Base-by-base conservation (phyloP, 192 early-diverging fungal species). In the Piromyces finnis region DNA sequence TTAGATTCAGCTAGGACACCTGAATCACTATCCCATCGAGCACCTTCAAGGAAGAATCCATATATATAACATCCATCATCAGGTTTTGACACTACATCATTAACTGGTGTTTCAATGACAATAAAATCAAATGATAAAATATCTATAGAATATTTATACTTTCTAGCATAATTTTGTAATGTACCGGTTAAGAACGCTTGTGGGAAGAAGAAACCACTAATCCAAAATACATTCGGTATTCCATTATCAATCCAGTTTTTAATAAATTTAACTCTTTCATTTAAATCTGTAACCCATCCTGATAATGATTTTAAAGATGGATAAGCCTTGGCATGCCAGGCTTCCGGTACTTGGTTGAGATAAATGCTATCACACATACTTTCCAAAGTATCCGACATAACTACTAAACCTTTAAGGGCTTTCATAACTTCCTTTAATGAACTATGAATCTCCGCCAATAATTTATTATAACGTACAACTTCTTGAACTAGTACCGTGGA, bases 171-270 rank as follows among this genome's bases (percentile, higher is more conserved):
- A 80, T 90, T 90, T 83, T 90, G 89, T 9, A 90, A 81, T 13
- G 89, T 90, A 28, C 88, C 89, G 1, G 89, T 90, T 29, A 90
- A 68, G 84, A 90, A 90, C 13, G 89, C 88, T 80, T 90, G 89
- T 12, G 89, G 89, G 84, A 90, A 90, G 81, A 90, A 90, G 86
- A 90, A 90, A 11, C 89, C 89, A 30, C 81, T 83, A 41, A 90
- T 90, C 89, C 89, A 90, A 78, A 89, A 90, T 3, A 90, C 85
- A 35, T 82, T 82, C 18, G 89, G 89, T 29, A 89, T 87, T 2
- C 89, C 89, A 51, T 78, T 84, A 77, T 88, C 84, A 27, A 89
- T 88, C 89, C 89, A 90, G 78, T 87, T 84, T 79, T 89, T 86
- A 51, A 90, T 87, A 79, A 90, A 90, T 16, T 87, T 86, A 78